Evolutionary conservation across 129 eudicot genomes (phyloP).

Genomic region (Flaveria brownii): DNA sequence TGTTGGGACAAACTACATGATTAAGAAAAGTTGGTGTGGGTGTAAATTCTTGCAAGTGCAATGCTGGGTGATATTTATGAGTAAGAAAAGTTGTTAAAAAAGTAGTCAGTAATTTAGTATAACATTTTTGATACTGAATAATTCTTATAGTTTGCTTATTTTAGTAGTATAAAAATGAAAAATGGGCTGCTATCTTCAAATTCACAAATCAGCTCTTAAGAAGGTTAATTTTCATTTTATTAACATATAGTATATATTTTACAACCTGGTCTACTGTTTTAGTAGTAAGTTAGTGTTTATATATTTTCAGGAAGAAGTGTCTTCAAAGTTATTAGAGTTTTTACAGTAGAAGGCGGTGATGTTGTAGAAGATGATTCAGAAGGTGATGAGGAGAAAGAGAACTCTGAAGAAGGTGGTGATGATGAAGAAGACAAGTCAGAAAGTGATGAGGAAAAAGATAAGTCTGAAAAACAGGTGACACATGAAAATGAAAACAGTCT

Average conservation of each 20-base stretch:
- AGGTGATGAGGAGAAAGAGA: conserved; percentile 44
- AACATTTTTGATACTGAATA: background rate
- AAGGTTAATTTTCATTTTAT: conserved; percentile 47
- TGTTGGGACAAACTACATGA: too few species aligned
- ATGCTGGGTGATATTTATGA: too few species aligned
- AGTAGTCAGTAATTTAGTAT: background rate
- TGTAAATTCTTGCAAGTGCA: too few species aligned
- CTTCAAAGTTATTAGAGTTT: conserved; percentile 65
- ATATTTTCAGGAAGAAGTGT: conserved; percentile 68
- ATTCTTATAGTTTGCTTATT: too few species aligned
- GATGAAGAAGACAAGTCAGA: conserved; percentile 33
- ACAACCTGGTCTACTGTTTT: conserved; percentile 5
- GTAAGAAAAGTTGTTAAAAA: too few species aligned
- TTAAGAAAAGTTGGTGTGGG: too few species aligned
- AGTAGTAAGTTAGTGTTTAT: background rate
- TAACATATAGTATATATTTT: background rate
- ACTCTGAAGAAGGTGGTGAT: conserved; percentile 35
- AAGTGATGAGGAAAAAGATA: conserved; percentile 41
- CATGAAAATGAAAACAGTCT: too few species aligned
- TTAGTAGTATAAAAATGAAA: too few species aligned
- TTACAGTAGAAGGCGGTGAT: conserved; percentile 45
- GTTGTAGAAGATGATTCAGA: conserved; percentile 45
- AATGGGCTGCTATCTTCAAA: too few species aligned
- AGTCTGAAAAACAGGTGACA: conserved; percentile 36
- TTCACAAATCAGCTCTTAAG: conserved; percentile 45